A percentile compares a stretch with the other conserved stretches of the same genome.
Evolutionary conservation across 495 filamentous ascomycete species (phyloP).

Genomic region (Daldinia childiae): DNA sequence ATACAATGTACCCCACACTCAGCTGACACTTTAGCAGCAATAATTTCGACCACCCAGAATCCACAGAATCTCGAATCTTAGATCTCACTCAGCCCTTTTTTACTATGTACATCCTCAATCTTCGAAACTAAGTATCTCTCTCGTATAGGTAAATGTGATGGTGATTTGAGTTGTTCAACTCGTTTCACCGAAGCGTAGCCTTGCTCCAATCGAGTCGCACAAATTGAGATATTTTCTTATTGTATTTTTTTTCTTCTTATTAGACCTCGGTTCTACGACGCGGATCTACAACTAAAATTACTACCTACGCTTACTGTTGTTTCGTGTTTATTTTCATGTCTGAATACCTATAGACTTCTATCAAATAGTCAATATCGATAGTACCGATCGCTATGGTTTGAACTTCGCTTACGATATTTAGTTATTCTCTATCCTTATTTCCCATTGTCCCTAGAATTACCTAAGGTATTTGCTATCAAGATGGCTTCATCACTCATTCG

Average conservation of each 20-base stretch:
- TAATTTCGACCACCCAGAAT: background rate
- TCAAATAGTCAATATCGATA: conserved; percentile 12
- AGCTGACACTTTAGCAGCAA: conserved; percentile 1
- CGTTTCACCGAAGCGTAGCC: background rate
- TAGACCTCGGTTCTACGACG: background rate
- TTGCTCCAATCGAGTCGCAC: background rate
- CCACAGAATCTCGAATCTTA: background rate
- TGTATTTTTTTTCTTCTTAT: too few relatives aligned
- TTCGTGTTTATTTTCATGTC: conserved; percentile 8
- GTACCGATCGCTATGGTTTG: conserved; percentile 23
- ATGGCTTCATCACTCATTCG: conserved; percentile 26
- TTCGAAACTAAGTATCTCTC: background rate
- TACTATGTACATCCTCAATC: background rate
- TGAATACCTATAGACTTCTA: background rate
- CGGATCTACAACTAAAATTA: background rate
- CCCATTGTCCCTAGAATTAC: background rate
- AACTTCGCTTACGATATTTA: conserved; percentile 7
- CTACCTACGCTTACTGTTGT: conserved; percentile 11
- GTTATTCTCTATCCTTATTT: conserved; percentile 11
- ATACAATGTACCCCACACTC: background rate
- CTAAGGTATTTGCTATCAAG: conserved; percentile 2
- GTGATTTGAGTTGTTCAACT: background rate
- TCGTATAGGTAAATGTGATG: background rate
- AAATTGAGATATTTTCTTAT: background rate
- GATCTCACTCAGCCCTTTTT: conserved; percentile 4